Base-by-base conservation (phyloP, 306 rosid genomes). In the Cucurbita pepo region DNA sequence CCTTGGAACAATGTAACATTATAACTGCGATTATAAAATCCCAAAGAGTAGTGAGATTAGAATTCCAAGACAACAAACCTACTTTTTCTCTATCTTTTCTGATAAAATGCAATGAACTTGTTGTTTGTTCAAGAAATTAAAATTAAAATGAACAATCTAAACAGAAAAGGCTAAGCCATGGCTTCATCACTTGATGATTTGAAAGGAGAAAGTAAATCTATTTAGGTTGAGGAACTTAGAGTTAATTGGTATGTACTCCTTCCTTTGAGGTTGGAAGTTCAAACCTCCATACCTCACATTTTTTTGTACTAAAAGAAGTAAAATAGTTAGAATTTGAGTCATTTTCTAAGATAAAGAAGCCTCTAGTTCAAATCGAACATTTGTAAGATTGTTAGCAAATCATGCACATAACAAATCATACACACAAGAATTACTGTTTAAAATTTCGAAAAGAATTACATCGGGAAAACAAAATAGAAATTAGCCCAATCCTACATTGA, bases 1-100 rank as follows among this genome's bases (percentile, higher is more conserved):
- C 74, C 58, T 37, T 25, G 59, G 25, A 30, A 34, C 59, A 69
- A 69, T 69, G 59, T 69, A 50, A 69, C 74, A 69, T 69, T 69
- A 69, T 69, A 15, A 30, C 74, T 69, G 74, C 58, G 16, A 69
- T 50, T 15, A 15, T 25, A 50, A 30, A 36, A 30, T 3, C 40
- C 40, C 15, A 67, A 50, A 16, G 12, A 10, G 44, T n/a, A 14
- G 59, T 15, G 44, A 69, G 45, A 50, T 36, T 69, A 50, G 15
- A 25, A 25, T 48, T 69, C 59, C 45, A 34, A 69, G 45, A 30
- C 34, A 48, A 69, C 8, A 50, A 30, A 30, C 40, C 0, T 47
- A 67, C 3, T 22, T 22, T 45, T 43, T 25, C 12, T 67, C 41
- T 7, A 47, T 67, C 56, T 8, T 40, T 38, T 9, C 34, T 3